A percentile compares a stretch with the other conserved stretches of the same genome.
These are phyloP conservation scores for Amaranthus tricolor DNA, from an alignment of 179 eudicot species.

Conservation along the genomic window DNA sequence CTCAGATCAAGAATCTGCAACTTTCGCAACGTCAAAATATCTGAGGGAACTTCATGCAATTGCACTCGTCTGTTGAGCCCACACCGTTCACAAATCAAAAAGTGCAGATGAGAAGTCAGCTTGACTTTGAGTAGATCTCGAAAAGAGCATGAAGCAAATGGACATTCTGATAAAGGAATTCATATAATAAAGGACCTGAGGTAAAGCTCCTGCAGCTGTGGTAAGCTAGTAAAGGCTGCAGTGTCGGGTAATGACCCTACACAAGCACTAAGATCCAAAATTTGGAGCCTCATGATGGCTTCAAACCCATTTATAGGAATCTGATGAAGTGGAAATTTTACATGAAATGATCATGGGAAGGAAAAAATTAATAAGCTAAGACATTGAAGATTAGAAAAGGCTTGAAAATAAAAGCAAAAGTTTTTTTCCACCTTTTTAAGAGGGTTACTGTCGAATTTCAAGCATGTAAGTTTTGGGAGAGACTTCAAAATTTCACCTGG, in stretches of 20 bases:
- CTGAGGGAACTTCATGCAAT: constrained; percentile 70
- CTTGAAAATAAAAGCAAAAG: neutral
- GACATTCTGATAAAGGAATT: neutral
- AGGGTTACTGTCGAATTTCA: constrained; percentile 80
- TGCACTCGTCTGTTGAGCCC: constrained; percentile 60
- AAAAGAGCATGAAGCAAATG: constrained; percentile 6
- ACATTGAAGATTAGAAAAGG: neutral
- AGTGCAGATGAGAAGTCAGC: constrained; percentile 9
- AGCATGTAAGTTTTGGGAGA: constrained; percentile 72
- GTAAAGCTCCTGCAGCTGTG: constrained; percentile 77
- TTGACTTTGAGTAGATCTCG: neutral
- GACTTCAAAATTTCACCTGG: constrained; percentile 65
- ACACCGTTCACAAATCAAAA: constrained; percentile 9
- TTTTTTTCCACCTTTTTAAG: constrained; percentile 55
- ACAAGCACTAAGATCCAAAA: constrained; percentile 90
- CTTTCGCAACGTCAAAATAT: constrained; percentile 51
- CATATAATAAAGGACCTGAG: constrained; percentile 50
- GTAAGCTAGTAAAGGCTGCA: constrained; percentile 63
- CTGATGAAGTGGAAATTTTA: constrained; percentile 36
- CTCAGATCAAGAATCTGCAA: constrained; percentile 78
- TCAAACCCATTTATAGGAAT: constrained; percentile 76
- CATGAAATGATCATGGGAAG: constrained; percentile 2
- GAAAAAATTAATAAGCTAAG: neutral
- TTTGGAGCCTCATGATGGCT: constrained; percentile 59
- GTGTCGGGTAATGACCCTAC: constrained; percentile 54